Conservation (phyloP, 441 rosid species). For the Gossypium schwendimanii region DNA sequence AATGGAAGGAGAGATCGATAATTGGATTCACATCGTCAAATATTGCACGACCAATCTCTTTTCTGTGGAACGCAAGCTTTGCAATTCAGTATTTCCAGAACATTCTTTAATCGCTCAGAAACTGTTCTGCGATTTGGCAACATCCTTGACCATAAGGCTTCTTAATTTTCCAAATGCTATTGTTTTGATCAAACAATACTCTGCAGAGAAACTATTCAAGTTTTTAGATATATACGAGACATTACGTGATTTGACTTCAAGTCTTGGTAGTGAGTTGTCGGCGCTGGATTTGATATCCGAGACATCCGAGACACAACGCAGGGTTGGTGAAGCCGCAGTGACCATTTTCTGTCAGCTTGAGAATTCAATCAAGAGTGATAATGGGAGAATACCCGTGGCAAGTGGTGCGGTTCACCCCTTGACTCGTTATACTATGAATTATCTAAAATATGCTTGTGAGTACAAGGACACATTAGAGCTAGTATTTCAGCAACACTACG, state of each 20-base stretch:
- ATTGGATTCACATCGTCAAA: conserved; percentile 31
- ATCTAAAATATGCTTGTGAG: conserved; percentile 64
- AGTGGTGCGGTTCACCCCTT: conserved; percentile 64
- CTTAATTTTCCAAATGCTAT: conserved; percentile 48
- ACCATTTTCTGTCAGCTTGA: conserved; percentile 50
- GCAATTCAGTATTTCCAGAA: conserved; percentile 29
- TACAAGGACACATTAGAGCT: conserved; percentile 53
- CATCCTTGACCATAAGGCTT: conserved; percentile 34
- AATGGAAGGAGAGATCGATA: conserved; percentile 36
- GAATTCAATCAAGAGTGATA: conserved; percentile 49
- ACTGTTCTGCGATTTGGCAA: conserved; percentile 34
- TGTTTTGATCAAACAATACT: conserved; percentile 35
- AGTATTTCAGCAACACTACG: conserved; percentile 36
- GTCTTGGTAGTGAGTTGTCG: conserved; percentile 15
- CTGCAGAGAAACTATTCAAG: conserved; percentile 60
- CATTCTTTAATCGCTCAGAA: conserved; percentile 23
- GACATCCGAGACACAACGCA: conserved; percentile 23
- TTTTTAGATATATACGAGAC: conserved; percentile 57
- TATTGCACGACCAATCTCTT: conserved; percentile 26
- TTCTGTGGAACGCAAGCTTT: conserved; percentile 30
- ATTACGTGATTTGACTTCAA: conserved; percentile 31
- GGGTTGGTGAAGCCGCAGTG: conserved; percentile 43
- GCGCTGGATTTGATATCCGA: conserved; percentile 24
- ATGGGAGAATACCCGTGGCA: conserved; percentile 46
- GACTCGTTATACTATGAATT: conserved; percentile 73